These are phyloP conservation scores for Candida saitoana DNA, from an alignment of 805 yeast species.

Conservation along the genomic window DNA sequence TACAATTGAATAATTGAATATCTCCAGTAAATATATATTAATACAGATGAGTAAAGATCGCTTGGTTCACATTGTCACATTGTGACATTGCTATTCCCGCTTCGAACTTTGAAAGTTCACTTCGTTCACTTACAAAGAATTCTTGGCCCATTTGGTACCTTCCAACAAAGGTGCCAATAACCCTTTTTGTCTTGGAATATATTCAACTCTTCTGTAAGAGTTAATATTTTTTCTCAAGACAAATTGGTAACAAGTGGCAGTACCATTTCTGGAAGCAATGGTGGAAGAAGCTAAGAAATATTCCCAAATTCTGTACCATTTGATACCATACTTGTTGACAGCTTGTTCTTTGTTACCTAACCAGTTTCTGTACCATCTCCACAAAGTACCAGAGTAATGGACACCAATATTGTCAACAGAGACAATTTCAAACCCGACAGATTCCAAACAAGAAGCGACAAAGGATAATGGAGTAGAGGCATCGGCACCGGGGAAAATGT, in stretches of 20 bases:
- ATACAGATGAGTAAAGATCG: too few species aligned
- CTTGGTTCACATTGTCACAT: too few species aligned
- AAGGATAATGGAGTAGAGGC: constrained; percentile 91
- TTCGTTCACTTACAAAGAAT: too few species aligned
- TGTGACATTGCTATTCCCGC: too few species aligned
- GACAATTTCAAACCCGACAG: constrained; percentile 81
- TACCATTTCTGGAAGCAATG: constrained; percentile 86
- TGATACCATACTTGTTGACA: constrained; percentile 74
- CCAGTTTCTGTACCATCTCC: constrained; percentile 97
- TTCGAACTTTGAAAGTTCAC: too few species aligned
- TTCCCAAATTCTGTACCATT: constrained; percentile 94
- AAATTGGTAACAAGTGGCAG: constrained; percentile 89
- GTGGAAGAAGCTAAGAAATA: constrained; percentile 79
- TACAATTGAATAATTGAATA: too few species aligned
- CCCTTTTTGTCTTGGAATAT: constrained; percentile 75
- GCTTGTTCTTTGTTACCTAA: constrained; percentile 73
- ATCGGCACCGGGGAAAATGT: constrained; percentile 96
- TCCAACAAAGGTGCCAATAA: constrained; percentile 54
- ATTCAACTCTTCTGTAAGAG: constrained; percentile 77
- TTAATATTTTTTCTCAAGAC: constrained; percentile 86
- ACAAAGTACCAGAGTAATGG: constrained; percentile 84
- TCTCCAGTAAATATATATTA: too few species aligned
- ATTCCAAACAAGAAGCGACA: constrained; percentile 72
- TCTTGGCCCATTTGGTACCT: constrained; percentile 58
- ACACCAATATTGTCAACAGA: constrained; percentile 87